These are phyloP conservation scores for Pisolithus orientalis DNA, from an alignment of 768 basidiomycete species.

Conservation along the genomic window DNA sequence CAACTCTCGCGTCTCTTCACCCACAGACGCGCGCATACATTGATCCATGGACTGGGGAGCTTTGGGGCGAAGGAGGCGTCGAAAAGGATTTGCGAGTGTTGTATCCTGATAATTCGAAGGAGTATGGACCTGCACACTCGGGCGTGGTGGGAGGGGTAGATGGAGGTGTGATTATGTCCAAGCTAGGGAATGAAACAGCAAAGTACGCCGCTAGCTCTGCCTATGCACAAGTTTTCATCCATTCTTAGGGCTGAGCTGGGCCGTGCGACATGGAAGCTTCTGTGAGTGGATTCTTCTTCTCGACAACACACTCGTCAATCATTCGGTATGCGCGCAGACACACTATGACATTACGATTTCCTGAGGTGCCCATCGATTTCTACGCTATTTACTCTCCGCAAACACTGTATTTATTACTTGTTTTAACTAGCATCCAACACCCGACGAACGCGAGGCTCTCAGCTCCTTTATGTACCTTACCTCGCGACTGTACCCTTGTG, in stretches of 20 bases:
- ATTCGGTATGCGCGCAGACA: conserved; percentile 46
- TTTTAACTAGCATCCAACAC: conserved; percentile 59
- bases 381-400: background rate
- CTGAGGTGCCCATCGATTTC: conserved; percentile 50
- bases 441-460: conserved; percentile 77
- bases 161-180: conserved; percentile 85
- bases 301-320: background rate
- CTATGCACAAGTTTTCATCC: background rate
- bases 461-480: conserved; percentile 81
- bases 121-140: background rate
- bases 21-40: conserved; percentile 57
- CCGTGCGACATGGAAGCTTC: conserved; percentile 82
- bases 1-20: conserved; percentile 55
- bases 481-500: conserved; percentile 89
- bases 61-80: conserved; percentile 62
- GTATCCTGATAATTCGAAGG: conserved; percentile 7
- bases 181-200: conserved; percentile 83
- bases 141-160: background rate
- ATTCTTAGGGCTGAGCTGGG: conserved; percentile 74
- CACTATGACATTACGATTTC: conserved; percentile 88
- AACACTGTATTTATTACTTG: background rate
- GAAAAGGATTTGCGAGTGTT: conserved; percentile 23
- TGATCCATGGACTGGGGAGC: conserved; percentile 64
- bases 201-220: conserved; percentile 53
- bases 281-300: conserved; percentile 42